A percentile compares a stretch with the other conserved stretches of the same genome.
These are phyloP conservation scores for Gossypium davidsonii DNA, from an alignment of 441 rosid species.

Conservation along the genomic window DNA sequence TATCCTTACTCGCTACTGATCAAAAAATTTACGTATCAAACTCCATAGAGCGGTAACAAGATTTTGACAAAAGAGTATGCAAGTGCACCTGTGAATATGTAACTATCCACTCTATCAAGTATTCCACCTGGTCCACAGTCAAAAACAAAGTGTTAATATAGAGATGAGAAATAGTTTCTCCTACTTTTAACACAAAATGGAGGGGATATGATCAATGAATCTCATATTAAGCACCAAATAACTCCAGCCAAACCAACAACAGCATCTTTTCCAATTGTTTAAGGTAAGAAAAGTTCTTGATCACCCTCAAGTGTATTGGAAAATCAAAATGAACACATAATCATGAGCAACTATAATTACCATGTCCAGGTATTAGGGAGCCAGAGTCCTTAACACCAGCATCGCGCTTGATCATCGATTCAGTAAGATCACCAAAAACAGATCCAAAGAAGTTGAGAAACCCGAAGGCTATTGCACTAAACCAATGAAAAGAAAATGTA, in stretches of 20 bases:
- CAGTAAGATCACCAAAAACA: slow-evolving; percentile 89
- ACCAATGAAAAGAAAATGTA: slow-evolving; percentile 22
- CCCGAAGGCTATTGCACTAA: slow-evolving; percentile 76
- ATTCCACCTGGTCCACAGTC: slow-evolving; percentile 57
- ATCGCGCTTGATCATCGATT: slow-evolving; percentile 94
- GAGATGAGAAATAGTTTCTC: not conserved
- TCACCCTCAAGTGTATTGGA: not conserved
- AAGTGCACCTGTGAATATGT: slow-evolving; percentile 84
- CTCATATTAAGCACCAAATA: not conserved
- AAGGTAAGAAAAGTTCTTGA: not conserved
- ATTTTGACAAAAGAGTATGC: slow-evolving; percentile 78
- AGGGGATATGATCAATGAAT: not conserved
- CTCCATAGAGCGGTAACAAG: slow-evolving; percentile 65
- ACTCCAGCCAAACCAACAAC: not conserved
- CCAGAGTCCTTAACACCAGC: slow-evolving; percentile 98
- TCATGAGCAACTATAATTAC: slow-evolving; percentile 31
- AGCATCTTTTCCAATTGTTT: not conserved
- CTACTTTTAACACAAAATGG: not conserved
- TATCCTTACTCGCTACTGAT: not conserved
- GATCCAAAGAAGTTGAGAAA: slow-evolving; percentile 84
- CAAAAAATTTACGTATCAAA: slow-evolving; percentile 27
- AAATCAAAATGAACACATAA: not conserved
- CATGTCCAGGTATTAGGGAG: slow-evolving; percentile 91
- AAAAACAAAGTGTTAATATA: not conserved
- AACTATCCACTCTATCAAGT: slow-evolving; percentile 85